Evolutionary conservation across 176 grass and related monocot genomes (phyloP), one percentile per base, ranked within the genome.

Genomic region (barley (Hordeum vulgare)): DNA sequence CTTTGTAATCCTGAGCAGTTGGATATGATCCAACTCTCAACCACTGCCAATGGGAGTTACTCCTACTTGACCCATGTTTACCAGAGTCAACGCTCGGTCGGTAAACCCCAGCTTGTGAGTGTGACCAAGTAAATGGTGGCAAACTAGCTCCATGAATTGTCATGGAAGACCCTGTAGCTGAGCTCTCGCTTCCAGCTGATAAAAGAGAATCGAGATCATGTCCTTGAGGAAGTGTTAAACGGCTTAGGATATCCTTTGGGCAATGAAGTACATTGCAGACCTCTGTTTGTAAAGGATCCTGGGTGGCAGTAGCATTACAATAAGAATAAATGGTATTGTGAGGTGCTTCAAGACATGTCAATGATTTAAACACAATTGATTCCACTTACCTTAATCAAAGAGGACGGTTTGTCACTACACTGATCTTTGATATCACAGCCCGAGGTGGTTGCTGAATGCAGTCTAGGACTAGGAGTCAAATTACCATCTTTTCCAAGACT

Each of bases 71-170:
- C 24, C 85, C 85, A 83, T 90, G 82, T 93, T 91, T 99, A 75
- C 87, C 81, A 61, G 62, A 81, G 78, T 99, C 91, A 71, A 76
- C 71, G 87, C 31, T 90, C 56, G 85, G 77, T 74, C 92, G 92
- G 78, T 77, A 88, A 82, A 83, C 63, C 47, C 89, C 91, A 66
- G 71, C 61, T 65, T 92, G 91, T 90, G 87, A 75, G 17, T 59
- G 83, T 70, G 93, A 99, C 96, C 96, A 99, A 26, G 85, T 49
- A 92, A 96, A 94, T 85, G 96, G 88, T 40, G 96, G 96, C 74
- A 99, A 96, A 87, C 83, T 96, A 80, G 89, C 84, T 85, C 83
- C 83, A 81, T 82, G 60, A 75, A 78, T 88, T 77, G 83, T 81
- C 80, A 85, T 65, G 61, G 83, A 77, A 85, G 85, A 81, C 47